Conservation (phyloP, 306 rosid species). For the Lathyrus aphaca region DNA sequence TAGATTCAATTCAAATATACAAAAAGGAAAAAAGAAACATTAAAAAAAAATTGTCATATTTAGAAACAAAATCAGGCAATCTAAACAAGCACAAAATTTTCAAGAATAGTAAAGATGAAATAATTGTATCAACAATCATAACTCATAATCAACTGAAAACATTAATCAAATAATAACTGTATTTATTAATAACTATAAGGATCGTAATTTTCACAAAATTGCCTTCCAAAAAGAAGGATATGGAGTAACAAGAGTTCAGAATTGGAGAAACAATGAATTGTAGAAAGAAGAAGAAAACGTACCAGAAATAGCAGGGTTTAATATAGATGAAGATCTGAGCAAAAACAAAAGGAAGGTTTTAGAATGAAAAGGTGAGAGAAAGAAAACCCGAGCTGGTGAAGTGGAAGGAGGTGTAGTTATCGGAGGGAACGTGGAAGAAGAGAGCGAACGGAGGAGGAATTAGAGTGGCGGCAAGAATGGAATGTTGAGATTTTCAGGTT, state of each 20-base stretch:
- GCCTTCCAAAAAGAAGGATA: not conserved
- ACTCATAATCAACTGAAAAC: not conserved
- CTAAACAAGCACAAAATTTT: slow-evolving; percentile 9
- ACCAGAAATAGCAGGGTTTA: slow-evolving; percentile 42
- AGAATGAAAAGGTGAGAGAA: slow-evolving; percentile 33
- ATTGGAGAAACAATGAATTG: slow-evolving; percentile 4
- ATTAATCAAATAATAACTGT: slow-evolving; percentile 4
- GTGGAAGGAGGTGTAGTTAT: slow-evolving; percentile 6
- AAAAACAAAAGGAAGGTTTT: not conserved
- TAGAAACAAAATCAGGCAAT: slow-evolving; percentile 7
- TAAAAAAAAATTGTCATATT: slow-evolving; percentile 1
- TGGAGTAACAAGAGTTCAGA: not conserved
- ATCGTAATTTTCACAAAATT: not conserved
- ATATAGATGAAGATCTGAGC: slow-evolving; percentile 65
- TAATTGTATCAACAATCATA: not conserved
- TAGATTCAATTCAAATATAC: slow-evolving; percentile 6
- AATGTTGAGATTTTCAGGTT: not conserved
- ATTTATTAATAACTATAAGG: not conserved
- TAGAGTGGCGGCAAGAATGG: not conserved
- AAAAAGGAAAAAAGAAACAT: not conserved
- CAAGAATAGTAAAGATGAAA: slow-evolving; percentile 22
- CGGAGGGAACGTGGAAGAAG: slow-evolving; percentile 14
- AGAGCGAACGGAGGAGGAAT: slow-evolving; percentile 26
- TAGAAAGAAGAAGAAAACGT: slow-evolving; percentile 18
- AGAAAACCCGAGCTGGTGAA: slow-evolving; percentile 22